Percentiles rank a stretch among this genome's conserved stretches.
Evolutionary conservation across 2,329 filamentous ascomycete genomes (phyloP).

Genomic region (Verticillium nonalfalfae): DNA sequence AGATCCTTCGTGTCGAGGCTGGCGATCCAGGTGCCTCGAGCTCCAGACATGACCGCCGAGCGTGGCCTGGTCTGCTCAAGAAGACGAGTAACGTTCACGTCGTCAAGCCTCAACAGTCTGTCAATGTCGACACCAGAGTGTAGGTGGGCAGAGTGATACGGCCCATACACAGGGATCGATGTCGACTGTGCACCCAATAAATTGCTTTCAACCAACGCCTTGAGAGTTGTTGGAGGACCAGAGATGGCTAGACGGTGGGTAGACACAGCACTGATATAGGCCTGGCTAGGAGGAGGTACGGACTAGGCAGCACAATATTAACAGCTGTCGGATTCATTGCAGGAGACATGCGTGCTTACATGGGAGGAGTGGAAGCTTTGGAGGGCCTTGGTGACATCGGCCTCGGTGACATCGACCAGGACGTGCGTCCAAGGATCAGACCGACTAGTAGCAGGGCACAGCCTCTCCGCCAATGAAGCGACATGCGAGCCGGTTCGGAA

Average conservation of each 20-base stretch:
- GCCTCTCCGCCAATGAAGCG: slow-evolving; percentile 38
- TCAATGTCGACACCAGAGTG: slow-evolving; percentile 36
- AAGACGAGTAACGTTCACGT: slow-evolving; percentile 27
- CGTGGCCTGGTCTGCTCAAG: slow-evolving; percentile 35
- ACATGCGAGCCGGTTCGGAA: slow-evolving; percentile 59
- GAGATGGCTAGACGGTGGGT: slow-evolving; percentile 44
- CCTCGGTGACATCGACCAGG: slow-evolving; percentile 48
- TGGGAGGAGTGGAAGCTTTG: slow-evolving; percentile 51
- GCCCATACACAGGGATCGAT: slow-evolving; percentile 47
- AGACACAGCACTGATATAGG: slow-evolving; percentile 49
- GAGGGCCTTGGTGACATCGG: slow-evolving; percentile 42
- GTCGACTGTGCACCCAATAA: slow-evolving; percentile 34
- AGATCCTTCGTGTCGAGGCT: slow-evolving; percentile 33
- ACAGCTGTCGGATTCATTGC: background rate
- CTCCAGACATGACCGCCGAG: slow-evolving; percentile 44
- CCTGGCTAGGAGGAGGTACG: slow-evolving; percentile 35
- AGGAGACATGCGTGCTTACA: slow-evolving; percentile 24
- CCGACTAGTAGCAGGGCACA: slow-evolving; percentile 29
- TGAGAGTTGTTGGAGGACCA: slow-evolving; percentile 44
- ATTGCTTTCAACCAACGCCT: slow-evolving; percentile 31
- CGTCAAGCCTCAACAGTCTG: slow-evolving; percentile 36
- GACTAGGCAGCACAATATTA: slow-evolving; percentile 19
- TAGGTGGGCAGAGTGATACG: slow-evolving; percentile 51
- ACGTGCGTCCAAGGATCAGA: slow-evolving; percentile 63
- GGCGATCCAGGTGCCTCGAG: slow-evolving; percentile 34